Base-by-base conservation (phyloP, 78 protist species). In the Abeoforma whisleri region DNA sequence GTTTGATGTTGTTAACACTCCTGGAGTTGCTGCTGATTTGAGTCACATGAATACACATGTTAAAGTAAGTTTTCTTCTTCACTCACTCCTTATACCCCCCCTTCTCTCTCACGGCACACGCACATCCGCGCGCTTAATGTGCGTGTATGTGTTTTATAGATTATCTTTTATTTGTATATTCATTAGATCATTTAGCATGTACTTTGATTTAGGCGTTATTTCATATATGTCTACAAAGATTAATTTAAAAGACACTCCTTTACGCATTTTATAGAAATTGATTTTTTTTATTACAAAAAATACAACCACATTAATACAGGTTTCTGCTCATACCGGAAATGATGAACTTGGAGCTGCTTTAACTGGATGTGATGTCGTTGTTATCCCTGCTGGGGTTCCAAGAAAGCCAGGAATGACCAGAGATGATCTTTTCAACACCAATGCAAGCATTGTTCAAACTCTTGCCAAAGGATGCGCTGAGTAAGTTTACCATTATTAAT, bases 391-490 rank as follows among this genome's bases (percentile, higher is more conserved):
- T 1, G 96, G 94, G 31, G 96, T 93, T 0, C 94, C 96, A 68
- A 93, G 96, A 91, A 91, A 90, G 93, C 96, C 96, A 31, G 96
- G 96, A 62, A 88, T 91, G 90, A 91, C 91, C 76, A 87, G 91
- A 38, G 93, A 93, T 84, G 96, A 93, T 48, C 92, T 90, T 38
- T 93, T 93, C 93, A 89, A 89, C 88, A 85, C 88, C 71, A 93
- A 93, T 91, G 96, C 93, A 22, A 0, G 33, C 62, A 90, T 93
- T 80, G 93, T 89, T 79, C 8, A 32, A 77, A 75, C 2, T 69
- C 84, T 93, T 33, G 92, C 88, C 69, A 84, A 87, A 85, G 90
- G 87, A 30, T 70, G 80, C 86, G 93, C 91, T 62, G n/a, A 87
- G 90, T 76, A 33, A 32, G 79, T 5, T 1, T 28, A 2, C 76